A percentile compares a stretch with the other conserved stretches of the same genome.
Evolutionary conservation across 176 grass and related monocot genomes (phyloP).

Genomic region (Pontederia crassipes): DNA sequence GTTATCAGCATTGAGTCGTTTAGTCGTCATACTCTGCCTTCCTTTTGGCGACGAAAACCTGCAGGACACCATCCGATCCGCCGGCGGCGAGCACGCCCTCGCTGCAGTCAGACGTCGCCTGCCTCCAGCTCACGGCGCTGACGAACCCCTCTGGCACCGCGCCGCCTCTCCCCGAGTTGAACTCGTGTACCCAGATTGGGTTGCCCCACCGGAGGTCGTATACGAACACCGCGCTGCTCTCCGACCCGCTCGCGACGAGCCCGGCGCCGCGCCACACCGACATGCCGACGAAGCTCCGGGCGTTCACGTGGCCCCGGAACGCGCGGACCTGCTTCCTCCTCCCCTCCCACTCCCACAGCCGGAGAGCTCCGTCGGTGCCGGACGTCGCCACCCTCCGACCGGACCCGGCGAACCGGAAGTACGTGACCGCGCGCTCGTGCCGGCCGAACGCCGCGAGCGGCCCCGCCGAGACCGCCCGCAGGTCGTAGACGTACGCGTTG

Average conservation of each 20-base stretch:
- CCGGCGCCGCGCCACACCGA: conserved; percentile 52
- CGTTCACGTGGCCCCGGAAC: conserved; percentile 71
- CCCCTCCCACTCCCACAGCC: conserved; percentile 84
- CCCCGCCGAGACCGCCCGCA: conserved; percentile 48
- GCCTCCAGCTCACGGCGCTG: conserved; percentile 24
- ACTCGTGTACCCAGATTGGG: conserved; percentile 63
- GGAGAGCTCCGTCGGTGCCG: conserved; percentile 56
- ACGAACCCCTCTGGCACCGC: conserved; percentile 16
- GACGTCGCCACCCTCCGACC: conserved; percentile 51
- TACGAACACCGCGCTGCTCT: conserved; percentile 85
- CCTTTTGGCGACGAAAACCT: background rate
- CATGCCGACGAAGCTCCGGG: conserved; percentile 82
- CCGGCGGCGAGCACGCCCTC: conserved; percentile 4
- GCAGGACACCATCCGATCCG: conserved; percentile 7
- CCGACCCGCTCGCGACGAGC: conserved; percentile 68
- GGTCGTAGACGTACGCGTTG: conserved; percentile 60
- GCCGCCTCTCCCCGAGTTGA: conserved; percentile 5
- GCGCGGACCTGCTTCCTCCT: conserved; percentile 44
- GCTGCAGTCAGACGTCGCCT: background rate
- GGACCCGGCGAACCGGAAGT: conserved; percentile 51
- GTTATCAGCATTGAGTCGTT: too few species aligned
- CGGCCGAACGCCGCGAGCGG: conserved; percentile 40
- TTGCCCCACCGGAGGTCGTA: conserved; percentile 79
- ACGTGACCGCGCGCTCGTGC: conserved; percentile 60
- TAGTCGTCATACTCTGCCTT: background rate